Percentiles rank a stretch among this genome's conserved stretches.
These are phyloP conservation scores for Solanum habrochaites DNA, from an alignment of 257 asterid genomes.

Conservation along the genomic window DNA sequence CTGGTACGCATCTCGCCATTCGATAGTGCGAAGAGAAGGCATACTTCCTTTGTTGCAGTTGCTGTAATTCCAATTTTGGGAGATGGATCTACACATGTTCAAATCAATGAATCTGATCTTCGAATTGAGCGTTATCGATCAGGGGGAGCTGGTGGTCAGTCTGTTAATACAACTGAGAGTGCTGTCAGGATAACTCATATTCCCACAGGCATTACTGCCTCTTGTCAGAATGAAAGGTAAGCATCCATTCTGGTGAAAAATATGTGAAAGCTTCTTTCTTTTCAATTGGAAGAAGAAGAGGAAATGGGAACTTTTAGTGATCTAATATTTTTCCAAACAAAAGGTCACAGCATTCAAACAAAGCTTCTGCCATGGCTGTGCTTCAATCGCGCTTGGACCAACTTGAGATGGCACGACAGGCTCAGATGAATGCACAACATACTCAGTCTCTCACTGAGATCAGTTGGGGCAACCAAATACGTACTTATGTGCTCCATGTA, in stretches of 20 bases:
- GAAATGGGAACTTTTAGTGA: not conserved
- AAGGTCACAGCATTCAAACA: conserved; percentile 96
- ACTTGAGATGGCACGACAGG: conserved; percentile 79
- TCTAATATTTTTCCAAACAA: not conserved
- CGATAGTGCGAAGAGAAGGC: conserved; percentile 84
- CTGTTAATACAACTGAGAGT: conserved; percentile 80
- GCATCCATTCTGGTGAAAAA: not conserved
- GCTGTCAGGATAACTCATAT: conserved; percentile 93
- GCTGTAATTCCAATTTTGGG: conserved; percentile 93
- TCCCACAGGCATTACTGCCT: conserved; percentile 82
- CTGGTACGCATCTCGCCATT: conserved; percentile 89
- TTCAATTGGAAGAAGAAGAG: not conserved
- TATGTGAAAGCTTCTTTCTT: not conserved
- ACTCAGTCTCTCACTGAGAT: conserved; percentile 77
- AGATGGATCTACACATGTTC: conserved; percentile 53
- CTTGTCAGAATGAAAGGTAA: conserved; percentile 92
- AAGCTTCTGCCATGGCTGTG: conserved; percentile 90
- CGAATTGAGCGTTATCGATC: conserved; percentile 66
- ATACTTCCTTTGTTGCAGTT: conserved; percentile 91
- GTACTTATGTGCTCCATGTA: conserved; percentile 89
- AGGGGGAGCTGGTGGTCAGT: conserved; percentile 95
- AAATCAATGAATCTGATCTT: conserved; percentile 85
- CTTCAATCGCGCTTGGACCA: conserved; percentile 95
- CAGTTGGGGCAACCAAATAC: conserved; percentile 91
- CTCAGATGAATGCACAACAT: conserved; percentile 73